Percentiles rank a stretch among this genome's conserved stretches.
phyloP scores from a whole-genome alignment of 2,329 filamentous ascomycete genomes.

The Volutella citrinella region DNA sequence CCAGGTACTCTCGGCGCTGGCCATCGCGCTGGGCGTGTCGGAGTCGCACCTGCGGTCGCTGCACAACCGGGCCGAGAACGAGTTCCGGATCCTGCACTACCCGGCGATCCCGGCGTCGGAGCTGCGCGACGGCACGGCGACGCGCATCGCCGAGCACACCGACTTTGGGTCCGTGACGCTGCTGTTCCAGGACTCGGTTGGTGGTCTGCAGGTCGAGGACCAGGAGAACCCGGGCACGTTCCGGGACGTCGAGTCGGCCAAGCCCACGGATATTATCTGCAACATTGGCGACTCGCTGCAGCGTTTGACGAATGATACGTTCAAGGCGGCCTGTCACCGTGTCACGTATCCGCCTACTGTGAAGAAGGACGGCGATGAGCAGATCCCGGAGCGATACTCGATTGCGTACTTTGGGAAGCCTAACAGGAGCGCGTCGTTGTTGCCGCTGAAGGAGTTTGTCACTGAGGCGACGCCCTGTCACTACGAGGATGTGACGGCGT shows the following conservation, averaged over 20 bases:
- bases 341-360: slow-evolving; percentile 27
- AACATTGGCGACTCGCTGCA: slow-evolving; percentile 40
- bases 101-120: slow-evolving; percentile 29
- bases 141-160: slow-evolving; percentile 30
- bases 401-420: slow-evolving; percentile 30
- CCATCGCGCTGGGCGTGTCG: slow-evolving; percentile 67
- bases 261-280: slow-evolving; percentile 31
- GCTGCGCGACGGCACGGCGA: slow-evolving; percentile 24
- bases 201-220: slow-evolving; percentile 28
- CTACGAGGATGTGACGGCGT: slow-evolving; percentile 31
- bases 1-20: slow-evolving; percentile 73
- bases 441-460: slow-evolving; percentile 29
- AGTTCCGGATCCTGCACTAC: slow-evolving; percentile 59
- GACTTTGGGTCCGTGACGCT: slow-evolving; percentile 33
- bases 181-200: slow-evolving; percentile 27
- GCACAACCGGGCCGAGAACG: slow-evolving; percentile 56
- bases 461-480: slow-evolving; percentile 16
- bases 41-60: slow-evolving; percentile 65
- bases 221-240: slow-evolving; percentile 22
- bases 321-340: slow-evolving; percentile 33
- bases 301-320: slow-evolving; percentile 33
- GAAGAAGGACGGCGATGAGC: slow-evolving; percentile 12
- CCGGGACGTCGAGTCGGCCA: slow-evolving; percentile 20
- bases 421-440: slow-evolving; percentile 26
- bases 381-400: slow-evolving; percentile 26